Base-by-base conservation (phyloP, 306 rosid genomes). In the Prunus mume region DNA sequence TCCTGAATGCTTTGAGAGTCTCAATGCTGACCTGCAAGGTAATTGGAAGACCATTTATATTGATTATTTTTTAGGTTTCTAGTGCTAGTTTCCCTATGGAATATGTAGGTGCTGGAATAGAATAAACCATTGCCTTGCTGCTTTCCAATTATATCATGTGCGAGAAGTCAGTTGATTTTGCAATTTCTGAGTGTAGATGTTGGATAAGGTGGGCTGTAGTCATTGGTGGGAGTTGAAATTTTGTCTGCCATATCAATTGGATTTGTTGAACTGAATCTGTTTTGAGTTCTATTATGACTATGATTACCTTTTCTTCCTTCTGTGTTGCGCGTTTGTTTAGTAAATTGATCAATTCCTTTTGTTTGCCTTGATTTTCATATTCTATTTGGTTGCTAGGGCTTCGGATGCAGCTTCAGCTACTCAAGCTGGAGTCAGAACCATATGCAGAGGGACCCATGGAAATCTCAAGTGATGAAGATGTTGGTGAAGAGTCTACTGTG, bases 1-100 rank as follows among this genome's bases (percentile, higher is more conserved):
- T 79, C 91, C 99, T 49, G 99, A 91, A 75, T 95, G 97, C 83
- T 95, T 95, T 81, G 97, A 80, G 85, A 88, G 93, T 89, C 87
- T 95, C 76, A 95, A 83, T 74, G 91, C 92, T 60, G 97, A 95
- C 70, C 87, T 95, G 69, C 96, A 92, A 79, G 99, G 99, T 95
- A 88, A 69, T 12, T 82, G 69, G 63, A 65, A 81, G 67, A 65
- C 34, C 56, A 75, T 73, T 45, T 60, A 28, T 65, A 46, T 76
- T 60, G 38, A 65, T 79, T 55, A 63, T 66, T 34, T 68, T 78
- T 25, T 45, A 46, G 22, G 54, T 58, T 27, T 30, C 45, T 63
- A 63, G 30, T 45, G 46, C 22, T 8, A 73, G 9, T 25, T 71
- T 20, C 54, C 24, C 3, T 45, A 1, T 28, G 20, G 20, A 45